These are phyloP conservation scores for Leucocoprinus leucothites DNA, from an alignment of 768 basidiomycete genomes.

Conservation along the genomic window DNA sequence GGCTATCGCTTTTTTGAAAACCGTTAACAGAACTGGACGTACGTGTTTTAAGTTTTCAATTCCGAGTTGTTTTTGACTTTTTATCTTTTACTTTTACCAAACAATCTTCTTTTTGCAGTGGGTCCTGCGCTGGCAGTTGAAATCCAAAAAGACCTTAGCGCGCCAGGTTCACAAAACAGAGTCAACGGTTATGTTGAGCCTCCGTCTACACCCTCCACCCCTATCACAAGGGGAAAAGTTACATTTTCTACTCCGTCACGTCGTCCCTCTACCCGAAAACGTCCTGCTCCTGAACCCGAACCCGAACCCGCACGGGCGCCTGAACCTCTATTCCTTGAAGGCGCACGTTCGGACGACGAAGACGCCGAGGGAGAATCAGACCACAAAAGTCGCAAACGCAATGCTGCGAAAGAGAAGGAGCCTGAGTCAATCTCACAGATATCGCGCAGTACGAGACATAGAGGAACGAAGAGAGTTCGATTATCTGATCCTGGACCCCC, in stretches of 20 bases:
- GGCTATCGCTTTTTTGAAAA: slow-evolving; percentile 6
- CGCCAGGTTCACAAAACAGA: background rate
- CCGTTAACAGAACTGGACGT: slow-evolving; percentile 10
- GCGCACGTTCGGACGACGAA: background rate
- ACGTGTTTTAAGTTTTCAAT: slow-evolving; percentile 1
- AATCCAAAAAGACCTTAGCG: background rate
- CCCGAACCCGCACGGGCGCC: background rate
- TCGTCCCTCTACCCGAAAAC: slow-evolving; percentile 2
- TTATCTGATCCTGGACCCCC: slow-evolving; percentile 5
- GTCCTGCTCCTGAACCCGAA: slow-evolving; percentile 1
- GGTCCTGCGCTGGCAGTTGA: slow-evolving; percentile 6
- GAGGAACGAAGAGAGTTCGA: background rate
- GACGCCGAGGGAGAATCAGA: slow-evolving; percentile 3
- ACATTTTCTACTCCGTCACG: background rate
- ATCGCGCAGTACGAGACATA: background rate
- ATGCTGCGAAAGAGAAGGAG: background rate
- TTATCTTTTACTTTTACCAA: background rate
- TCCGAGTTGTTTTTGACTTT: background rate
- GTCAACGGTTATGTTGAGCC: background rate
- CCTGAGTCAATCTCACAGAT: background rate
- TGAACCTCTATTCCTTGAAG: no score
- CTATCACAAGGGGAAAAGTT: background rate
- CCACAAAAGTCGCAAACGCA: background rate
- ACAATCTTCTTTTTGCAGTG: background rate
- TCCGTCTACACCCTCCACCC: background rate